Conservation (phyloP, 352 stramenopile species). For the Phytophthora pluvialis region DNA sequence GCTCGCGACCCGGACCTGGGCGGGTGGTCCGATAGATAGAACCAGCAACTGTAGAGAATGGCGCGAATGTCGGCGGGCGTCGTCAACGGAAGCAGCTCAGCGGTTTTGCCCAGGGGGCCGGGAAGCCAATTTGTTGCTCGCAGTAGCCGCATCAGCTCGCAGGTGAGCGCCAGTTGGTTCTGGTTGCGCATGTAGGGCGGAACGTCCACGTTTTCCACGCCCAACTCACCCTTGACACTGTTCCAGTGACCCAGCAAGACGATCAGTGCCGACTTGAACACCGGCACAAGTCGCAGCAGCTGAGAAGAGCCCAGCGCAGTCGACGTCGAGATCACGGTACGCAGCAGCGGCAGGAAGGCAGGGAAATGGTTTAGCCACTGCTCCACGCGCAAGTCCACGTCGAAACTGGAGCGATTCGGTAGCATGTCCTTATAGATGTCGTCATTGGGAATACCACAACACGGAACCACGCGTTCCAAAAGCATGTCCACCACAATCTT, state of each 20-base stretch:
- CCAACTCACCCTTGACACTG: slow-evolving; percentile 74
- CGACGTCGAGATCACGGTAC: slow-evolving; percentile 45
- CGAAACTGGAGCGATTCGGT: slow-evolving; percentile 82
- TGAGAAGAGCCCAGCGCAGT: slow-evolving; percentile 50
- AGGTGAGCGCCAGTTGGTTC: slow-evolving; percentile 73
- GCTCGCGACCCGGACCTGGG: slow-evolving; percentile 42
- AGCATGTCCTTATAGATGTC: slow-evolving; percentile 86
- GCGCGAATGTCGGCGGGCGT: slow-evolving; percentile 72
- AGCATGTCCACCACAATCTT: slow-evolving; percentile 72
- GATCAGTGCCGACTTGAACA: slow-evolving; percentile 79
- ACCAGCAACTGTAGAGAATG: slow-evolving; percentile 87
- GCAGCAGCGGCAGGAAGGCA: slow-evolving; percentile 68
- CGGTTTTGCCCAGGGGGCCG: slow-evolving; percentile 50
- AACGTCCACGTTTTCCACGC: slow-evolving; percentile 72
- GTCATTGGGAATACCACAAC: slow-evolving; percentile 77
- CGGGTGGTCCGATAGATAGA: slow-evolving; percentile 80
- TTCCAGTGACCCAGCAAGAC: slow-evolving; percentile 86
- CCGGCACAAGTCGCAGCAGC: slow-evolving; percentile 60
- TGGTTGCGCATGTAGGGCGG: slow-evolving; percentile 84
- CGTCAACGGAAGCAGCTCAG: slow-evolving; percentile 71
- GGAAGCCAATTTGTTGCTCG: slow-evolving; percentile 68
- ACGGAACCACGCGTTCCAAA: slow-evolving; percentile 76
- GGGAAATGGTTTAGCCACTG: slow-evolving; percentile 88
- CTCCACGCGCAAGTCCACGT: slow-evolving; percentile 81
- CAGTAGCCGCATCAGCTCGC: slow-evolving; percentile 69